Evolutionary conservation across 495 filamentous ascomycete species (phyloP).

Genomic region (Wilcoxina mikolae): DNA sequence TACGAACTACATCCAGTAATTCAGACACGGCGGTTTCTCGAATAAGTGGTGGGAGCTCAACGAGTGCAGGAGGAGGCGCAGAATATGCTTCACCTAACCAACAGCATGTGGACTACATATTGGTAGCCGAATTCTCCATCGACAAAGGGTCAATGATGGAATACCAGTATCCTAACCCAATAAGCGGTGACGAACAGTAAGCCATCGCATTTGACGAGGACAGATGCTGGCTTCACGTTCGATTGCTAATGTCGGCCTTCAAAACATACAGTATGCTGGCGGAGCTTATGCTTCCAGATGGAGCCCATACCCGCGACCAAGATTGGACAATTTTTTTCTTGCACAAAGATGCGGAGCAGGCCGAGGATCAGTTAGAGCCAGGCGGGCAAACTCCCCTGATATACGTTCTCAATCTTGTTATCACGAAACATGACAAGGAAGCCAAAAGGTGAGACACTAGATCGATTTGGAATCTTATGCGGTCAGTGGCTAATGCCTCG

Average conservation of each 20-base stretch:
- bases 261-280: constrained; percentile 59
- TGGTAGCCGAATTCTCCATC: constrained; percentile 97
- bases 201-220: not conserved
- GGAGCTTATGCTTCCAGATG: constrained; percentile 96
- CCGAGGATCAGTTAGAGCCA: constrained; percentile 49
- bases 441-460: constrained; percentile 53
- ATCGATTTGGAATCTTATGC: no score
- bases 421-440: constrained; percentile 88
- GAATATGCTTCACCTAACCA: not conserved
- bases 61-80: constrained; percentile 7
- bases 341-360: constrained; percentile 77
- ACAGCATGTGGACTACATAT: constrained; percentile 95
- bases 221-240: not conserved
- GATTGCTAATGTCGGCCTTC: not conserved
- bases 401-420: constrained; percentile 94
- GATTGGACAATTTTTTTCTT: constrained; percentile 99
- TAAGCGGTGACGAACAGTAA: constrained; percentile 79
- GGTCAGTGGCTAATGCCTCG: no score
- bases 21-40: constrained; percentile 15
- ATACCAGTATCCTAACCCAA: constrained; percentile 85
- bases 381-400: constrained; percentile 79
- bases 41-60: constrained; percentile 19
- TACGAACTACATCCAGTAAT: constrained; percentile 17
- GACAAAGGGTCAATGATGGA: constrained; percentile 96
- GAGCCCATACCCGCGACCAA: constrained; percentile 84